Evolutionary conservation across 192 early-diverging fungal genomes (phyloP), one percentile per base, ranked within the genome.

Genomic region (Coemansia sp.): DNA sequence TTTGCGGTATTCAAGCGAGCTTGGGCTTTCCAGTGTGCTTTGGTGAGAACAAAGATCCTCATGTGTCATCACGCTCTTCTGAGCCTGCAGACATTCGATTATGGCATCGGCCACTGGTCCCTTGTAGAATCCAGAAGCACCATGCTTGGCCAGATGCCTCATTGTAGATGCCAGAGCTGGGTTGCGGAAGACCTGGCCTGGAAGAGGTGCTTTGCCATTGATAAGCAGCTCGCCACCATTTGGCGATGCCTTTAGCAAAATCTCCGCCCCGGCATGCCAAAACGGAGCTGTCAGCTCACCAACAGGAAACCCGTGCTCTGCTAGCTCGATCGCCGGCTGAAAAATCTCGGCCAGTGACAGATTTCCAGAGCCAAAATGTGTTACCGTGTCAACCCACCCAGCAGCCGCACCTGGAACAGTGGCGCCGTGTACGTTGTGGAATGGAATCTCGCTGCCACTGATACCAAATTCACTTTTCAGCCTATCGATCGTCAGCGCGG

Each of bases 351-450:
- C 47, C 37, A 90, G 58, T 11, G 75, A 52, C 7, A 92, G 23
- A 41, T 78, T 73, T 7, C 84, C 80, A 11, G 81, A 84, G 7
- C 90, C 90, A 71, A 91, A 89, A 1, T 30, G 33, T 51, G 79
- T 56, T 2, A 90, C 65, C 1, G 83, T 80, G 57, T 91, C 89
- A 9, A 82, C 66, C 89, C 89, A 92, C 13, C 83, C 89, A 1
- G 85, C 84, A 9, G 84, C 88, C 3, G 90, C 89, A 15, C 88
- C 89, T 0, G 87, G 90, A 12, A 92, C 85, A 14, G 86, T 91
- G n/a, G 84, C 68, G 0, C 75, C 53, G 46, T 81, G 80, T 41
- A 75, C 69, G 47, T 78, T 71, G 44, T 51, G 52, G 1, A 23
- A n/a, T 13, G 83, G 82, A 9, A 84, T 58, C 19, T 57, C 55